phyloP scores from a whole-genome alignment of 164 flowering plant genomes.

The Sextonia rubra region DNA sequence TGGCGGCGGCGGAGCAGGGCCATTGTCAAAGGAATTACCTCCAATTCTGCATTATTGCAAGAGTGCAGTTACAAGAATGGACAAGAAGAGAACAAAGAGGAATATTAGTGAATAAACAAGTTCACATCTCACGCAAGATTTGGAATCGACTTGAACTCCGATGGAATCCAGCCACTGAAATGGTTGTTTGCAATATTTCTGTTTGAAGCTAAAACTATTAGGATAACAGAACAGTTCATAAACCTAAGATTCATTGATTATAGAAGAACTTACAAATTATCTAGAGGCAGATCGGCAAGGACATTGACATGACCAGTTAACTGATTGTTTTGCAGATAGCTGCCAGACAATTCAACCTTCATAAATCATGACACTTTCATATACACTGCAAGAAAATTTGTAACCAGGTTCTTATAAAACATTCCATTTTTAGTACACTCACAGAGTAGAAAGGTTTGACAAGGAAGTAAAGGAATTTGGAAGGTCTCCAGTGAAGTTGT shows the following conservation, averaged over 20 bases:
- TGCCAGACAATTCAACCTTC: slow-evolving; percentile 27
- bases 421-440: slow-evolving; percentile 27
- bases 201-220: slow-evolving; percentile 17
- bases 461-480: slow-evolving; percentile 63
- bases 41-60: slow-evolving; percentile 47
- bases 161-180: slow-evolving; percentile 89
- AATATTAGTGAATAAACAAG: slow-evolving; percentile 1
- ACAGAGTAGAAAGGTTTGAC: slow-evolving; percentile 80
- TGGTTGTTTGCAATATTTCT: slow-evolving; percentile 85
- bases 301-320: slow-evolving; percentile 69
- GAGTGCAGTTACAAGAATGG: slow-evolving; percentile 7
- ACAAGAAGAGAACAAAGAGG: slow-evolving; percentile 1
- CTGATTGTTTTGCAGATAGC: slow-evolving; percentile 77
- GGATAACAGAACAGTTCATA: slow-evolving; percentile 7
- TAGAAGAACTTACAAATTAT: slow-evolving; percentile 48
- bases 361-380: slow-evolving; percentile 17
- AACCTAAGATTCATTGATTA: background rate
- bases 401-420: background rate
- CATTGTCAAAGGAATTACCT: slow-evolving; percentile 78
- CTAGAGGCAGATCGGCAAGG: slow-evolving; percentile 54
- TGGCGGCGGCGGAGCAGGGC: slow-evolving; percentile 91
- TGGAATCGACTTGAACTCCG: slow-evolving; percentile 57
- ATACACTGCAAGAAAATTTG: slow-evolving; percentile 2
- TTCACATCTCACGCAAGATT: slow-evolving; percentile 56
- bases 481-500: slow-evolving; percentile 84